Evolutionary conservation across 1,284 basidiomycete species (phyloP), one percentile per base, ranked within the genome.

Genomic region (Leccinum pachyderme): DNA sequence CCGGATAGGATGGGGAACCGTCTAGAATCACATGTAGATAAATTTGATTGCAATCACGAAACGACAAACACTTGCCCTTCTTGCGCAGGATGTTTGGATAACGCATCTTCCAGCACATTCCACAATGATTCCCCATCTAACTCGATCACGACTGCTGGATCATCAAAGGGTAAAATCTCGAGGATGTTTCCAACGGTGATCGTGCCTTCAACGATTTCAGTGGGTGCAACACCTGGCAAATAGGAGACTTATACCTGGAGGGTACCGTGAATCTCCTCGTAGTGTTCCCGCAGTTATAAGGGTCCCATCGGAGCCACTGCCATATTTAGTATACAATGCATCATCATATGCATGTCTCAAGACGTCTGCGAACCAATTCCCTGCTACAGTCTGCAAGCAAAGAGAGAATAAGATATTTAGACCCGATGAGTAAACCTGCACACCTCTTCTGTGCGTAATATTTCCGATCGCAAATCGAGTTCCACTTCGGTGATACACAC

Each of bases 331-430:
- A 51, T 77, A 80, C 52, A 89, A 72, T 3, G 83, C 82, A 64
- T 94, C 92, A 58, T 95, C 93, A 64, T 95, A 96, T 1, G 90
- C 83, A 67, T 94, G 89, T 57, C 91, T 77, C 31, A 94, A 71
- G 29, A 95, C 86, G 69, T 97, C 94, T 1, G 93, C 89, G 55
- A 95, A 86, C 87, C 92, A 94, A 67, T 96, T 91, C n/a, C 86
- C 88, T 7, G 88, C 77, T 0, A 88, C 88, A 13, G 87, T 87
- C 84, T 96, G 73, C 25, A 28, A 41, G 29, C 15, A 24, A 46
- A 9, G 15, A 11, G 47, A 9, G 25, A 11, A 41, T 29, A 35
- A 37, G 9, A 18, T 25, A 13, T 32, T 15, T 15, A 18, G 2
- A 2, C 24, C 11, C n/a, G 11, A 9, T 15, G 22, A 24, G 12